Percentiles rank a stretch among this genome's conserved stretches.
Evolutionary conservation across 176 grass and related monocot genomes (phyloP).

Genomic region (Zoysia japonica): DNA sequence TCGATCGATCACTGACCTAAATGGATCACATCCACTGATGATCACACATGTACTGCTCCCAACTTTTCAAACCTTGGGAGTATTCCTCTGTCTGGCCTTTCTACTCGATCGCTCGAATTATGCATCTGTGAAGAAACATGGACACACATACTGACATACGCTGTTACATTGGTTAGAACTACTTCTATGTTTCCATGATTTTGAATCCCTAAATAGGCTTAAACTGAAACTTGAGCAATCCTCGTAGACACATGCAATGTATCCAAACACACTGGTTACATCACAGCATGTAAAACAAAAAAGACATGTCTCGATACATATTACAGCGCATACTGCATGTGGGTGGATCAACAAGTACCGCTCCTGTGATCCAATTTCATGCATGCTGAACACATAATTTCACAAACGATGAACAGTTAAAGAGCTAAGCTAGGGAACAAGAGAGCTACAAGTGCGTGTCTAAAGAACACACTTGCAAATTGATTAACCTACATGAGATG

Average conservation of each 20-base stretch:
- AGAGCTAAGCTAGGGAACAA: neutral
- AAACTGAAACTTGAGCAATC: neutral
- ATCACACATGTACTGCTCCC: neutral
- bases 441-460: slow-evolving; percentile 34
- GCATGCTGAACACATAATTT: neutral
- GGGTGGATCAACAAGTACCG: slow-evolving; percentile 22
- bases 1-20: slow-evolving; percentile 13
- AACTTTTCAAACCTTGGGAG: no score
- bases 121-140: no score
- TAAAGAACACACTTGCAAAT: slow-evolving; percentile 44
- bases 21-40: slow-evolving; percentile 47
- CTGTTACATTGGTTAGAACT: no score
- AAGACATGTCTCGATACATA: slow-evolving; percentile 17
- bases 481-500: neutral
- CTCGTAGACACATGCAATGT: no score
- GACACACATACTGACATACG: no score
- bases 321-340: slow-evolving; percentile 31
- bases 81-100: no score
- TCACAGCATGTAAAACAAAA: slow-evolving; percentile 16
- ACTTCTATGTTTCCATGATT: no score
- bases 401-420: neutral
- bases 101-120: no score
- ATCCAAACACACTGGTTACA: neutral
- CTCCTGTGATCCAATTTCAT: slow-evolving; percentile 27
- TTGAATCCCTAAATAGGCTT: no score